Evolutionary conservation across 2,329 filamentous ascomycete species (phyloP).

Genomic region (Chalara sp.): DNA sequence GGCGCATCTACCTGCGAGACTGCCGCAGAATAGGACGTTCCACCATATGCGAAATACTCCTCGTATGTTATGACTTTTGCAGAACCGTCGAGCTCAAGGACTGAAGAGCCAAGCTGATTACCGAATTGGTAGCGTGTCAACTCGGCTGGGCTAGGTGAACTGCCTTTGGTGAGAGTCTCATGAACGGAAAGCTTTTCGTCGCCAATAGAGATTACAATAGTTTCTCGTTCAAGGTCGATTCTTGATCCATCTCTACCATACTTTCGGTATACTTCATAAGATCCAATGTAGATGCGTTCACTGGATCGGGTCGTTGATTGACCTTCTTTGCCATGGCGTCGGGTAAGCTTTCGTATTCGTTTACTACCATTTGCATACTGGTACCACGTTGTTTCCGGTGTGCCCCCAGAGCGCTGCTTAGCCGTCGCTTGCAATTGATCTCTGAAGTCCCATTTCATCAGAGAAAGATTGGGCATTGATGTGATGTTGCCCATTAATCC

Average conservation of each 20-base stretch:
- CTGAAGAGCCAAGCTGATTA: not conserved
- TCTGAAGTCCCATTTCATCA: not conserved
- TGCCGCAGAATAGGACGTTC: conserved; percentile 1
- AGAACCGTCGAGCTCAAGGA: conserved; percentile 1
- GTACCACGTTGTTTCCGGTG: conserved; percentile 5
- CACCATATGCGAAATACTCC: conserved; percentile 1
- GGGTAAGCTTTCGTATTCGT: not conserved
- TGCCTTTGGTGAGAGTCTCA: not conserved
- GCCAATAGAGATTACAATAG: not conserved
- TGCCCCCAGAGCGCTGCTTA: not conserved
- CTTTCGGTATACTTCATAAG: not conserved
- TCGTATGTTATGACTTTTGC: conserved; percentile 1
- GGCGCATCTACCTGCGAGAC: not conserved
- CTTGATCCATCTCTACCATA: not conserved
- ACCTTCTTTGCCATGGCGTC: not conserved
- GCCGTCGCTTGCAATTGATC: not conserved
- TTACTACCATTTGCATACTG: not conserved
- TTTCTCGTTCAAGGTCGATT: not conserved
- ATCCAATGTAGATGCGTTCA: conserved; percentile 1
- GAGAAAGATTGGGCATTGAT: not conserved
- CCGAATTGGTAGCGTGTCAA: conserved; percentile 1
- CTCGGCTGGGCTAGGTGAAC: not conserved
- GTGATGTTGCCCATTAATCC: not conserved
- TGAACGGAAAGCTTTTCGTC: not conserved
- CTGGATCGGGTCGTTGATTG: not conserved